Evolutionary conservation across 2,329 filamentous ascomycete species (phyloP).

Genomic region (Cercospora sp.): DNA sequence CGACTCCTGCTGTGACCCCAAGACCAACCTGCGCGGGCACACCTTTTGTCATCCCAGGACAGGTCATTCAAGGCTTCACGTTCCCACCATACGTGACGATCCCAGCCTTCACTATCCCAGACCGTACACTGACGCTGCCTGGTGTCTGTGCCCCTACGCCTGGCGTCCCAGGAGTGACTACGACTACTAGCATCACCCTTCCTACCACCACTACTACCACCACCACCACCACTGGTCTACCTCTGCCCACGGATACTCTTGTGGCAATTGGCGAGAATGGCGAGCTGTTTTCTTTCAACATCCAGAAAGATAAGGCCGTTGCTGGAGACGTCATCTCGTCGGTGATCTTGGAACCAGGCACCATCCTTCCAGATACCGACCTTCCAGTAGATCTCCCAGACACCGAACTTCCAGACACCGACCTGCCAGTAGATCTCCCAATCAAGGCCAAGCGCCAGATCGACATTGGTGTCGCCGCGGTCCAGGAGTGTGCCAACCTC

Average conservation of each 20-base stretch:
- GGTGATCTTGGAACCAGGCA: neutral
- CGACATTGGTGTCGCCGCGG: neutral
- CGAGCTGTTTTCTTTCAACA: neutral
- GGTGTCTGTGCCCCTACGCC: neutral
- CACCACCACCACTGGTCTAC: neutral
- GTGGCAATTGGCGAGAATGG: neutral
- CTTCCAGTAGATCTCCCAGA: neutral
- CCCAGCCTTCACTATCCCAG: slow-evolving; percentile 5
- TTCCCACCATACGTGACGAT: slow-evolving; percentile 2
- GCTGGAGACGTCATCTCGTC: neutral
- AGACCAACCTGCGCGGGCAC: neutral
- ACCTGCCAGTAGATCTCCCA: neutral
- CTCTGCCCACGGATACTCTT: neutral
- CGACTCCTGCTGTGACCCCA: neutral
- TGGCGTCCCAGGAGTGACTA: neutral
- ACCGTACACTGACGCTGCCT: neutral
- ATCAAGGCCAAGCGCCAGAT: neutral
- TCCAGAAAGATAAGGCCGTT: neutral
- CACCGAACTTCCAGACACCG: neutral
- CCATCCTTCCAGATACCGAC: neutral
- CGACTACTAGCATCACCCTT: neutral
- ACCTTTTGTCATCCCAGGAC: neutral
- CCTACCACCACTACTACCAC: neutral
- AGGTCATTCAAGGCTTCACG: slow-evolving; percentile 1
- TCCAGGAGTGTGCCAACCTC: neutral